Percentiles rank a stretch among this genome's conserved stretches.
phyloP scores from a whole-genome alignment of 495 filamentous ascomycete genomes.

The Hyaloscypha variabilis region DNA sequence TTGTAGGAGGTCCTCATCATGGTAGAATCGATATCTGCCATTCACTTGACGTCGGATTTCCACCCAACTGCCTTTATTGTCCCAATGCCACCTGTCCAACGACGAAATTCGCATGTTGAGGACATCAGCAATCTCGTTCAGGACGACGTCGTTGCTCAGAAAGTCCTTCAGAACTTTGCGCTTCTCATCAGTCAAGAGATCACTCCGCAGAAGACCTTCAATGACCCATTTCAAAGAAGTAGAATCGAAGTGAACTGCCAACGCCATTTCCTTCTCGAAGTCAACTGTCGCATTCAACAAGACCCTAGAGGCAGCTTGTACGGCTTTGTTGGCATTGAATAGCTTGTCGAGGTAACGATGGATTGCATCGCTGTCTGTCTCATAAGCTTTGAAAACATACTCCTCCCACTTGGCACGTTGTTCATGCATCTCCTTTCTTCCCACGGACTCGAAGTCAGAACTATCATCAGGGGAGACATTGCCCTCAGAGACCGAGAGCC shows the following conservation, averaged over 20 bases:
- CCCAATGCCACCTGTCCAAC: constrained; percentile 63
- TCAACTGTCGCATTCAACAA: constrained; percentile 43
- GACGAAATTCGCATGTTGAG: constrained; percentile 66
- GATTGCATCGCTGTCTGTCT: constrained; percentile 47
- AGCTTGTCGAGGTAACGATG: constrained; percentile 51
- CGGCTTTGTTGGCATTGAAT: constrained; percentile 41
- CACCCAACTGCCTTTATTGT: constrained; percentile 44
- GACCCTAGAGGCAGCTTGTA: constrained; percentile 41
- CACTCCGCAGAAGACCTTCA: constrained; percentile 53
- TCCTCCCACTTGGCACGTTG: constrained; percentile 51
- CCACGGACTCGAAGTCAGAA: constrained; percentile 26
- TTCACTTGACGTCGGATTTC: constrained; percentile 64
- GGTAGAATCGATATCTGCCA: constrained; percentile 61
- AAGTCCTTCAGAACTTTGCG: constrained; percentile 59
- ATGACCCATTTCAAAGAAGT: constrained; percentile 49
- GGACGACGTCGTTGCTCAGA: constrained; percentile 53
- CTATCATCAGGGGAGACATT: constrained; percentile 25
- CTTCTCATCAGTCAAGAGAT: constrained; percentile 63
- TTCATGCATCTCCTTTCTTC: background rate
- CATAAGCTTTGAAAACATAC: constrained; percentile 34
- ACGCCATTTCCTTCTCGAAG: constrained; percentile 45
- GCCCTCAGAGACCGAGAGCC: constrained; percentile 33
- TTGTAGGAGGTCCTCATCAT: constrained; percentile 68
- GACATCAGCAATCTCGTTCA: constrained; percentile 63
- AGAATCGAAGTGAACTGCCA: constrained; percentile 40